Base-by-base conservation (phyloP, 768 basidiomycete species). In the Atractiella rhizophila region DNA sequence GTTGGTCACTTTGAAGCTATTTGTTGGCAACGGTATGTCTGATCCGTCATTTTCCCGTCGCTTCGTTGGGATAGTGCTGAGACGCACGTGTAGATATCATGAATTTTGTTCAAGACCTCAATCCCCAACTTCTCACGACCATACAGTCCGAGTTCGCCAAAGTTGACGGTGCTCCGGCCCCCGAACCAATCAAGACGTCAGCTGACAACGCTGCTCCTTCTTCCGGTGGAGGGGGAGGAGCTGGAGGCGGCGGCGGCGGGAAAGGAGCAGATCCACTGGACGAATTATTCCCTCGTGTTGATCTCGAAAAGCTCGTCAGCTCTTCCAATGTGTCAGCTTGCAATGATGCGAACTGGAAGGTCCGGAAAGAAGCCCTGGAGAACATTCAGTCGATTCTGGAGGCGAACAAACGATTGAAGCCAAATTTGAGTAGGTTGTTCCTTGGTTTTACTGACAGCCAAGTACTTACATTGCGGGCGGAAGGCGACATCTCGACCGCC, bases 341-440 rank as follows among this genome's bases (percentile, higher is more conserved):
- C 9, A 85, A 81, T 62, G 88, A 74, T 50, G 86, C 88, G 48
- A 74, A 82, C 0, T 98, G 88, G 88, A 96, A 96, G 62, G 72
- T 70, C 1, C 76, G 86, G 61, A 98, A 98, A 57, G 88, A 94
- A 53, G 85, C 80, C 3, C 64, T 96, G 43, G 91, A 96, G 57
- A 63, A 65, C 0, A 58, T 96, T 15, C 76, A 81, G 53, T 71
- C 69, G 0, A 68, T 82, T 43, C 61, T 98, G 26, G 86, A 96
- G 53, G 66, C 70, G 31, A 96, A 96, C 57, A 88, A 88, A 53
- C 73, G 91, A 13, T 57, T 98, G 42, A 94, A 94, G 58, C 68
- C 81, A 19, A 68, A 62, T 8, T 81, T 98, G 74, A 81, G 83
- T 80, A 57, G 48, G 68, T 46, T 26, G 4, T 20, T 49, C 19